Conservation (phyloP, 768 basidiomycete species). For the Pleurotus cornucopiae region DNA sequence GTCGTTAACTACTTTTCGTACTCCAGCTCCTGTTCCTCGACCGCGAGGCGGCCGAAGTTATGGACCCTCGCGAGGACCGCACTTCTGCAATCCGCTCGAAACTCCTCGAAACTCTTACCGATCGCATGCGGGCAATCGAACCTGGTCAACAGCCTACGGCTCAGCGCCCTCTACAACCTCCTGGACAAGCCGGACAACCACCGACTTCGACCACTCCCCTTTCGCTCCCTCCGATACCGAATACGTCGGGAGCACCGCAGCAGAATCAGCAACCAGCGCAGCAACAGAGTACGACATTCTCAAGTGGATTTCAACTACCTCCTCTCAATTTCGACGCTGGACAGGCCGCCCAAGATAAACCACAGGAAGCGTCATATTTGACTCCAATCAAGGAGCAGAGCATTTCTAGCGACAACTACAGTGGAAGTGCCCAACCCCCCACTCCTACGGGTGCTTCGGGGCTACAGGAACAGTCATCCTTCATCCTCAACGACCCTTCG, state of each 20-base stretch:
- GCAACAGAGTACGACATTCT: constrained; percentile 5
- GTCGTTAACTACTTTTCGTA: constrained; percentile 9
- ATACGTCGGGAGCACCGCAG: constrained; percentile 12
- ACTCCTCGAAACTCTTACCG: constrained; percentile 57
- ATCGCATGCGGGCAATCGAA: constrained; percentile 51
- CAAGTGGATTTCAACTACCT: constrained; percentile 46
- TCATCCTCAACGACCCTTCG: not conserved
- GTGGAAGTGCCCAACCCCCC: constrained; percentile 7
- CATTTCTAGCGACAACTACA: constrained; percentile 23
- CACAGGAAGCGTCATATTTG: constrained; percentile 29
- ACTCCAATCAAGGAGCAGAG: constrained; percentile 67
- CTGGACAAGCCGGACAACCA: constrained; percentile 21
- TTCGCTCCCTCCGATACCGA: constrained; percentile 30
- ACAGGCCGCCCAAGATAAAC: constrained; percentile 10
- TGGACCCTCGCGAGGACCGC: constrained; percentile 75
- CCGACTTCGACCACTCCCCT: constrained; percentile 25
- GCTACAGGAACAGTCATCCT: constrained; percentile 8
- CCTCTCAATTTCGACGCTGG: constrained; percentile 45
- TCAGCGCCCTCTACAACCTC: constrained; percentile 21
- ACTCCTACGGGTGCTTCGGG: constrained; percentile 19
- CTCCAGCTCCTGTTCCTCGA: constrained; percentile 81
- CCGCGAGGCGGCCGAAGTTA: constrained; percentile 71
- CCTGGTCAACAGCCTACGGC: constrained; percentile 9
- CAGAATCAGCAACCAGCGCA: constrained; percentile 10
- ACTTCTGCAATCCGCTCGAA: constrained; percentile 65